Evolutionary conservation across 768 basidiomycete species (phyloP), one percentile per base, ranked within the genome.

Genomic region (Cystofilobasidium ferigula): DNA sequence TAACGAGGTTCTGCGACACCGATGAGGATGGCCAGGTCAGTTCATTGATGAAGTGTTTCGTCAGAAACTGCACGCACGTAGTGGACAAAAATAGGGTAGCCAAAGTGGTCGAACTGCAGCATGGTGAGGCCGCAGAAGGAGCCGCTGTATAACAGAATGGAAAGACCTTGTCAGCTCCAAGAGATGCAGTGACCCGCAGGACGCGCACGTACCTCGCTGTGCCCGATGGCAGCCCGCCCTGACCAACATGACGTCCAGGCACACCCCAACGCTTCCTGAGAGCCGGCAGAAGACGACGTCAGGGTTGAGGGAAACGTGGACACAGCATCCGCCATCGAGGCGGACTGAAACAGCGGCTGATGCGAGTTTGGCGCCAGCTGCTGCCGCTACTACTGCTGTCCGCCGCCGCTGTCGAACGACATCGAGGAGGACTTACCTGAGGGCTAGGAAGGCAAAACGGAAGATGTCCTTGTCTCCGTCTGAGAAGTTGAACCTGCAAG

Each of bases 241-340:
- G 73, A 5, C 76, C 76, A 40, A 80, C 74, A 69, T 76, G 77
- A 8, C 77, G 74, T 1, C 79, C 78, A 0, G 79, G 79, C 3
- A 78, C 75, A 3, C 75, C 78, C 79, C 79, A 80, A 22, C 79
- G 73, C 61, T 80, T 80, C 5, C 78, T 69, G 0, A 80, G n/a
- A n/a, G n/a, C n/a, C n/a, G n/a, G n/a, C n/a, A n/a, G n/a, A n/a
- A n/a, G n/a, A n/a, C n/a, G n/a, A n/a, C 35, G 36, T 61, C 42
- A 24, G 45, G 24, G 61, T n/a, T n/a, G n/a, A n/a, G n/a, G n/a
- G n/a, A n/a, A n/a, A n/a, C n/a, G n/a, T n/a, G n/a, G n/a, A n/a
- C n/a, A n/a, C n/a, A 62, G 61, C 56, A 43, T 34, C 43, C 32
- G 43, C 32, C 48, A 34, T 22, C 58, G 47, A 22, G 26, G 40